A percentile compares a stretch with the other conserved stretches of the same genome.
Conservation (phyloP, 179 eudicot species). For the Pouteria campechiana region DNA sequence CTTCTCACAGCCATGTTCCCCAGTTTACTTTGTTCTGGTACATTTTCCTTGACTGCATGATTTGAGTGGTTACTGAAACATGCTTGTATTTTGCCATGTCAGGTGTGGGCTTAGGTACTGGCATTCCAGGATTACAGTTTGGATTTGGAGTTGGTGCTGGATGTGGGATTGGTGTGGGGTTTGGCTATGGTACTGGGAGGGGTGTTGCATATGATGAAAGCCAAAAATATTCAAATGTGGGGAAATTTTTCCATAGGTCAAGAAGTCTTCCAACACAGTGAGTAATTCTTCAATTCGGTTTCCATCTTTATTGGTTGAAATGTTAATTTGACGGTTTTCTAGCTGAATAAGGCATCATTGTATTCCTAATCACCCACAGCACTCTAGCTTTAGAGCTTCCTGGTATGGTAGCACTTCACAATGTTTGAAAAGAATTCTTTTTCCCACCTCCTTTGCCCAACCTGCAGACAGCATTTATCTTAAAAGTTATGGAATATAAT, state of each 20-base stretch:
- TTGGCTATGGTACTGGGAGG: slow-evolving; percentile 78
- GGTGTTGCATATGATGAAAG: slow-evolving; percentile 77
- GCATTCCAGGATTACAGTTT: slow-evolving; percentile 78
- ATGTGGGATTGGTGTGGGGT: slow-evolving; percentile 86
- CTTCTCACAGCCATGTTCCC: too few species aligned
- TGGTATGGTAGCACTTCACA: too few species aligned
- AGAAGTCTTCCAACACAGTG: slow-evolving; percentile 52
- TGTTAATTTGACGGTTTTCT: background rate
- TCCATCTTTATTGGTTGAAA: background rate
- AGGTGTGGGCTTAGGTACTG: slow-evolving; percentile 86
- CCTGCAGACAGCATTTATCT: too few species aligned
- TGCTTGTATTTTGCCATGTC: slow-evolving; percentile 5
- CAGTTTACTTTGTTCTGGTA: background rate
- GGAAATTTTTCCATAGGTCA: slow-evolving; percentile 26
- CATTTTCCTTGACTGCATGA: too few species aligned
- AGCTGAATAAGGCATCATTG: background rate
- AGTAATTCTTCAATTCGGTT: slow-evolving; percentile 17
- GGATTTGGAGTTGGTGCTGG: slow-evolving; percentile 89
- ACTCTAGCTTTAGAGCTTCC: too few species aligned
- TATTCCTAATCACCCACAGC: background rate
- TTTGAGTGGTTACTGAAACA: background rate
- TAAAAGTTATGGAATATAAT: too few species aligned
- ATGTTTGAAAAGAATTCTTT: too few species aligned
- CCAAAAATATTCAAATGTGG: slow-evolving; percentile 54
- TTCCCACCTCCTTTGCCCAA: too few species aligned